Base-by-base conservation (phyloP, 2,329 filamentous ascomycete genomes). In the Moelleriella libera region DNA sequence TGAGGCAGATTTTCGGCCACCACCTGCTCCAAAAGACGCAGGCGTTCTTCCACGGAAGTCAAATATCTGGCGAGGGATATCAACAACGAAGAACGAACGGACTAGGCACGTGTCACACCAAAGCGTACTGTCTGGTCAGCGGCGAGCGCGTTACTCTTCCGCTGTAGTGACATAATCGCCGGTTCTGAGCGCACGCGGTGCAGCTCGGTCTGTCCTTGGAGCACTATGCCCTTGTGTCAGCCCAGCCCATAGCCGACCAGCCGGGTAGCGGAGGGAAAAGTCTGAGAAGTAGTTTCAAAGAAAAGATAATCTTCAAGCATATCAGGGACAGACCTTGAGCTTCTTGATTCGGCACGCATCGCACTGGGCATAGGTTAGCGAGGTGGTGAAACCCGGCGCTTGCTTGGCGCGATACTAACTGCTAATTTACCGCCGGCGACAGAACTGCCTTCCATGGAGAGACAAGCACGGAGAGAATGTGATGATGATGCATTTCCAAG, bases 191-290 rank as follows among this genome's bases (percentile, higher is more conserved):
- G 32, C 57, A 60, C 12, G 52, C 53, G n/a, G 39, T 52, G 48
- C 57, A 60, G 28, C 46, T 51, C 1, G 57, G 57, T 2, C 51
- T 47, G 21, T 58, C 51, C 44, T 56, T 57, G 11, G 57, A 57
- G 44, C 57, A 59, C 57, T 59, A 39, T 8, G 29, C 8, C 21
- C 29, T 11, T n/a, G 7, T 7, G 1, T 46, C n/a, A 46, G 28
- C 39, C 5, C n/a, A 39, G 8, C 40, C 14, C 9, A 42, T 21
- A 29, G 14, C 31, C 12, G 12, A 12, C 12, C 34, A 39, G 34
- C 34, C 5, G 10, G 14, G 6, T 6, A 4, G 31, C 6, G 37
- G 37, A 21, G 21, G 21, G 21, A 21, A 21, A 21, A 21, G 3
- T 2, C 21, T 21, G 21, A 21, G 21, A 21, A 21, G 21, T 21